Evolutionary conservation across 306 rosid species (phyloP).

Genomic region (Pueraria montana): DNA sequence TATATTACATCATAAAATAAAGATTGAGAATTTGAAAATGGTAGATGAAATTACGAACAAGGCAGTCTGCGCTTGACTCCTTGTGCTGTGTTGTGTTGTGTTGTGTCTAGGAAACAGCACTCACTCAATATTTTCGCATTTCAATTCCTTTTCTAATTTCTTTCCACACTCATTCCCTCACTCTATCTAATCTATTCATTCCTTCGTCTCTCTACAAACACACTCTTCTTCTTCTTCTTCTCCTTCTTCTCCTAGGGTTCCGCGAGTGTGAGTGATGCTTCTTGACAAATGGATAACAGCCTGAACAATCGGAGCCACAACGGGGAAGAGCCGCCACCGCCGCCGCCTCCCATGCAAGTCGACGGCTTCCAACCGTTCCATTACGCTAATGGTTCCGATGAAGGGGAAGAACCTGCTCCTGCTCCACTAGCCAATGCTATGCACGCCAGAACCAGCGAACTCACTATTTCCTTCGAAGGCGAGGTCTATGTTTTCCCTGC

Average conservation of each 20-base stretch:
- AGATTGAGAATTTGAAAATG: too few relatives aligned
- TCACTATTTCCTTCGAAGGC: slow-evolving; percentile 77
- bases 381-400: slow-evolving; percentile 47
- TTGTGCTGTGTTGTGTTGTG: neutral
- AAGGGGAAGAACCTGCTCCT: slow-evolving; percentile 38
- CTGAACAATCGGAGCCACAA: slow-evolving; percentile 45
- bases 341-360: slow-evolving; percentile 48
- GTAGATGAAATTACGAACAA: too few relatives aligned
- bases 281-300: slow-evolving; percentile 47
- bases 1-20: too few relatives aligned
- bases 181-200: neutral
- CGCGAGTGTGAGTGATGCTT: slow-evolving; percentile 50
- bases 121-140: neutral
- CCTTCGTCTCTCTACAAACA: neutral
- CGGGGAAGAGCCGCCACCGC: slow-evolving; percentile 23
- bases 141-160: neutral
- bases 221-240: slow-evolving; percentile 8
- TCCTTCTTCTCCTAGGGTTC: slow-evolving; percentile 43
- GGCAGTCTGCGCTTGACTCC: neutral
- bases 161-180: neutral
- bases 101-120: slow-evolving; percentile 9
- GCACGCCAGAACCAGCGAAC: slow-evolving; percentile 68
- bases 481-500: slow-evolving; percentile 81
- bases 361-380: slow-evolving; percentile 34
- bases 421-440: neutral